A percentile compares a stretch with the other conserved stretches of the same genome.
Conservation (phyloP, 805 yeast genomes). For the Schizosaccharomyces lindneri region DNA sequence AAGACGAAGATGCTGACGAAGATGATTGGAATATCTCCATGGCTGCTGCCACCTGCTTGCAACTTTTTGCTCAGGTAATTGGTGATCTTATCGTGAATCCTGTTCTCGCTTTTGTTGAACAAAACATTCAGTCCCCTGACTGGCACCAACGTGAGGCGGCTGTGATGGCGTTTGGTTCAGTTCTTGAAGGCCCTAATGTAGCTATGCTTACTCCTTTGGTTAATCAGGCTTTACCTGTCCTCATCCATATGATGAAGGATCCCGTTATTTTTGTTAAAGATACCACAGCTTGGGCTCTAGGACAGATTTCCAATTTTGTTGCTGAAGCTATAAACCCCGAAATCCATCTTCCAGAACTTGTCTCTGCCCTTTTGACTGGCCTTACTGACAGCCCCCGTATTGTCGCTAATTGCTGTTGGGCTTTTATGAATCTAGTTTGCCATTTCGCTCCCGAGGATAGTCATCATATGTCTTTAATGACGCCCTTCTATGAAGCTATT, state of each 20-base stretch:
- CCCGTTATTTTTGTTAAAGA: constrained; percentile 67
- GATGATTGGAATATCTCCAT: constrained; percentile 94
- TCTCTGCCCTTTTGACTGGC: constrained; percentile 56
- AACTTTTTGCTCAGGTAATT: constrained; percentile 74
- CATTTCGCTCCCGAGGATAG: constrained; percentile 36
- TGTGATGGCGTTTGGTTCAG: constrained; percentile 96
- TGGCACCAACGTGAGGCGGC: constrained; percentile 95
- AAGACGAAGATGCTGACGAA: constrained; percentile 68
- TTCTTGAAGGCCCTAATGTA: constrained; percentile 44
- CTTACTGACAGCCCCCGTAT: constrained; percentile 78
- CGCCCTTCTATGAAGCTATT: constrained; percentile 44
- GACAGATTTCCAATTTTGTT: constrained; percentile 76
- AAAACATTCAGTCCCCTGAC: constrained; percentile 29
- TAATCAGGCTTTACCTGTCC: constrained; percentile 61
- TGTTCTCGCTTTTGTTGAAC: constrained; percentile 59
- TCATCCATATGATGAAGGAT: constrained; percentile 50
- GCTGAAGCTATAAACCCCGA: constrained; percentile 48
- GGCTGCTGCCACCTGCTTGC: constrained; percentile 97
- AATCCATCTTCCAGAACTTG: constrained; percentile 39
- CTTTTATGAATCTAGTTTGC: constrained; percentile 73
- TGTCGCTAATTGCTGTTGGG: constrained; percentile 94
- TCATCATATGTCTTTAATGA: constrained; percentile 32
- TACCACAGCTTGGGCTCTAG: constrained; percentile 95
- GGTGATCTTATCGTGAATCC: constrained; percentile 71
- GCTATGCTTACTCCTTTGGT: constrained; percentile 37